phyloP scores from a whole-genome alignment of 176 grass and related monocot species.

The Echinochloa phyllopogon region DNA sequence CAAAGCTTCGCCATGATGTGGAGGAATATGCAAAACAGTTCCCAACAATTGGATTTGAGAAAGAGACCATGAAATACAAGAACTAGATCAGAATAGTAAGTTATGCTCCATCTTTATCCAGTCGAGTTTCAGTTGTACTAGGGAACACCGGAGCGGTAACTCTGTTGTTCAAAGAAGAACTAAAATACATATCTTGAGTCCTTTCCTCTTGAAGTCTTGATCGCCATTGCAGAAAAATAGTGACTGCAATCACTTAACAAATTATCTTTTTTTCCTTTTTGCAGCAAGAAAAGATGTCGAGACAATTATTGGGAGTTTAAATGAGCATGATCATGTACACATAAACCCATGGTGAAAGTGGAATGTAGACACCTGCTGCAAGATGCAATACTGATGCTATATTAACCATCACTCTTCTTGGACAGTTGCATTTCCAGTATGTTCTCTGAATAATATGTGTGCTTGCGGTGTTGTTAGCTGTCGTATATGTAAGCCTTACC shows the following conservation, averaged over 20 bases:
- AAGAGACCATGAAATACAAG: conserved; percentile 98
- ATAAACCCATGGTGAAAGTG: conserved; percentile 22
- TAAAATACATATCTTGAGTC: neutral
- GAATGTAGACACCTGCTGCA: conserved; percentile 29
- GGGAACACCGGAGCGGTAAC: neutral
- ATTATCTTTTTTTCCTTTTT: neutral
- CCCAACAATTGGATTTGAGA: conserved; percentile 99
- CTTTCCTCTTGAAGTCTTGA: neutral
- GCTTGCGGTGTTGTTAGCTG: neutral
- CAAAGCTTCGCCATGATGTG: conserved; percentile 84
- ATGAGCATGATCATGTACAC: conserved; percentile 30
- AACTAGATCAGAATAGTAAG: conserved; percentile 50
- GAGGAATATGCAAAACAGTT: conserved; percentile 98
- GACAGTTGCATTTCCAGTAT: neutral
- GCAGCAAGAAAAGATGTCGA: conserved; percentile 23
- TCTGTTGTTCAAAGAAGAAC: neutral
- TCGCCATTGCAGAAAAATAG: neutral
- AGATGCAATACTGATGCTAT: conserved; percentile 27
- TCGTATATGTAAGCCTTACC: neutral
- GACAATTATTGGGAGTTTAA: conserved; percentile 9
- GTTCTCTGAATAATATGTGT: conserved; percentile 10
- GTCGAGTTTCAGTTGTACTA: neutral
- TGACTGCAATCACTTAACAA: neutral
- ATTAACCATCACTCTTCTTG: conserved; percentile 22
- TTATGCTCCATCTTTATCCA: conserved; percentile 3